Evolutionary conservation across 2,329 filamentous ascomycete species (phyloP).

Genomic region (Moelleriella libera): DNA sequence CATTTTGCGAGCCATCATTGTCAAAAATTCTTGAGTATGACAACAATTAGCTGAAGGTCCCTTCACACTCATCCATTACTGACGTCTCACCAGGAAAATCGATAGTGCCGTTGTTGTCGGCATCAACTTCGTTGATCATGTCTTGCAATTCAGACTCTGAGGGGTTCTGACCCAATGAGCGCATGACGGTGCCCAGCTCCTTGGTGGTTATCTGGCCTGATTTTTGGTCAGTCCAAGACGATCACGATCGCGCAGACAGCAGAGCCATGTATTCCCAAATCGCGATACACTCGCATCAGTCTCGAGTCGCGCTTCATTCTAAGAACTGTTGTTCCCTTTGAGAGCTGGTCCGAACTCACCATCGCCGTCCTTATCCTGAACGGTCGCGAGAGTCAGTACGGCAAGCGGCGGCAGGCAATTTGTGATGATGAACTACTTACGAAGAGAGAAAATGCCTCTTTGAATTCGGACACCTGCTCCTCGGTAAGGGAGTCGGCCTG

Average conservation of each 20-base stretch:
- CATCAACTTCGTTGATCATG: slow-evolving; percentile 90
- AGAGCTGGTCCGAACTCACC: slow-evolving; percentile 41
- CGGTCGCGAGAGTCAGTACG: slow-evolving; percentile 3
- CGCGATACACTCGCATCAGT: too few species aligned
- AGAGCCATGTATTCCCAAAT: neutral
- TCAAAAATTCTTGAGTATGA: slow-evolving; percentile 48
- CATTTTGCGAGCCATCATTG: slow-evolving; percentile 93
- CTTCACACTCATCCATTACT: neutral
- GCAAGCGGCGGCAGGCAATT: neutral
- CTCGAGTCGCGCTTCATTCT: neutral
- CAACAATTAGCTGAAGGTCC: neutral
- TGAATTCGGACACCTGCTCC: slow-evolving; percentile 99
- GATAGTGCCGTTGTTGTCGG: slow-evolving; percentile 86
- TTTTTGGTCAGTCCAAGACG: neutral
- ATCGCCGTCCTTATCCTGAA: slow-evolving; percentile 80
- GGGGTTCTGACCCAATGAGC: slow-evolving; percentile 78
- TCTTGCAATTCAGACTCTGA: slow-evolving; percentile 83
- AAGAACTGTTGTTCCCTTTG: neutral
- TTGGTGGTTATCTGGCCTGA: slow-evolving; percentile 84
- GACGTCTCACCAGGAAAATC: slow-evolving; percentile 64
- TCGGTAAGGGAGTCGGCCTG: slow-evolving; percentile 97
- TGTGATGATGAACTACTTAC: slow-evolving; percentile 43
- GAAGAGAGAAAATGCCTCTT: slow-evolving; percentile 99
- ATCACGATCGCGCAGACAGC: neutral
- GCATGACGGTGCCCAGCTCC: slow-evolving; percentile 82